These are phyloP conservation scores for Aspergillus baeticus DNA, from an alignment of 495 filamentous ascomycete genomes.

Conservation along the genomic window DNA sequence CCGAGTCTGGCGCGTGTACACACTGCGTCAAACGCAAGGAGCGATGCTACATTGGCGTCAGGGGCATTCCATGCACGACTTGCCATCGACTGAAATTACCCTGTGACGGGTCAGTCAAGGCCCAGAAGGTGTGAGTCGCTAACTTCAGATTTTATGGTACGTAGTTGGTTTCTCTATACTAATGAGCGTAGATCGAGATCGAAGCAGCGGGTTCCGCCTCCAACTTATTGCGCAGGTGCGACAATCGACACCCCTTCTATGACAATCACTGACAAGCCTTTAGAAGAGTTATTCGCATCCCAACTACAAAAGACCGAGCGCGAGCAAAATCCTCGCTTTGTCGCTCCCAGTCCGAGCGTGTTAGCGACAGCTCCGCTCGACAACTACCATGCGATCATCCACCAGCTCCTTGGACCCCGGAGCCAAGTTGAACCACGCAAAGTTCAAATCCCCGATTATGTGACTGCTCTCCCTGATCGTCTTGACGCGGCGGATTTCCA, in stretches of 20 bases:
- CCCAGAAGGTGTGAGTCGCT: not conserved
- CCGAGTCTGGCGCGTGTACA: not conserved
- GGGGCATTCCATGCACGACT: constrained; percentile 2
- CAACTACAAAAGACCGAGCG: not conserved
- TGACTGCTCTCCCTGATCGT: not conserved
- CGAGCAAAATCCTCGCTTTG: not conserved
- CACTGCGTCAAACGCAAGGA: constrained; percentile 7
- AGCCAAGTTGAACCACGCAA: not conserved
- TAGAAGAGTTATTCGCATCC: not conserved
- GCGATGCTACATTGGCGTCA: constrained; percentile 9
- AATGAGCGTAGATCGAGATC: not conserved
- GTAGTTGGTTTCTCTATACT: not conserved
- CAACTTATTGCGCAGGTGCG: not conserved
- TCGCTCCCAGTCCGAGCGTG: not conserved
- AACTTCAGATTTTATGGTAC: not conserved
- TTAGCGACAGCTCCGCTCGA: not conserved
- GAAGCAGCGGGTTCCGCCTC: not conserved
- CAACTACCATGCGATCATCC: constrained; percentile 3
- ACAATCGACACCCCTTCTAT: not conserved
- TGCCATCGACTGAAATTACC: not conserved
- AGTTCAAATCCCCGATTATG: not conserved
- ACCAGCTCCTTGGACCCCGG: constrained; percentile 1
- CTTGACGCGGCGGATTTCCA: not conserved
- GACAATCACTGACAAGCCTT: not conserved
- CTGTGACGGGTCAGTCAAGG: not conserved